A percentile compares a stretch with the other conserved stretches of the same genome.
phyloP scores from a whole-genome alignment of 2,329 filamentous ascomycete species.

The Exophiala xenobiotica region DNA sequence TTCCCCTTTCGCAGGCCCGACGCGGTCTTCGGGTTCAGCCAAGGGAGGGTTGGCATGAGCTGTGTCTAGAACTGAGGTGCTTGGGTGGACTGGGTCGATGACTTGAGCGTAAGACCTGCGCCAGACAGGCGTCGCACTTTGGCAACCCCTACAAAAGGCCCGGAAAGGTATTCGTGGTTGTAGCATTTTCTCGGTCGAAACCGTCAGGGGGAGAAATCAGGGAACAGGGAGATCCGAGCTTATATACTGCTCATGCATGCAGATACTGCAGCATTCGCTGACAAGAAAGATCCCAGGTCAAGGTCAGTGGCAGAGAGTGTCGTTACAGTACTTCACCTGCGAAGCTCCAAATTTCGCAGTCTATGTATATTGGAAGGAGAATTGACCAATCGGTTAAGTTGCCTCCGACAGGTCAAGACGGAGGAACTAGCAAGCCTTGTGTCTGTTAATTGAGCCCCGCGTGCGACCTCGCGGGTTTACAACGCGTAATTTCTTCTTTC shows the following conservation, averaged over 20 bases:
- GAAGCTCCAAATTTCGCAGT: constrained; percentile 1
- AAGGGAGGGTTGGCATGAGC: constrained; percentile 9
- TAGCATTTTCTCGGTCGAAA: constrained; percentile 52
- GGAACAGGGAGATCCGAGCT: not conserved
- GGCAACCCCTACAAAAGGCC: constrained; percentile 22
- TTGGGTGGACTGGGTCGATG: constrained; percentile 49
- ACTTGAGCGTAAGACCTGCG: constrained; percentile 28
- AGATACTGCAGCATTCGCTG: not conserved
- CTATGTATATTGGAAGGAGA: not conserved
- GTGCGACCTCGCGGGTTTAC: no score
- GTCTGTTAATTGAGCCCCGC: no score
- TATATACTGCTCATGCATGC: not conserved
- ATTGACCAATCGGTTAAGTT: not conserved
- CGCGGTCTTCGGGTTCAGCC: constrained; percentile 22
- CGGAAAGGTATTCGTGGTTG: constrained; percentile 62
- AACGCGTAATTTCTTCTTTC: no score
- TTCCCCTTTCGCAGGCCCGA: constrained; percentile 36
- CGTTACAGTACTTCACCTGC: not conserved
- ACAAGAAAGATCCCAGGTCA: not conserved
- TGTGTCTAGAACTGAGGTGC: constrained; percentile 46
- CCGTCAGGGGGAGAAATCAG: not conserved
- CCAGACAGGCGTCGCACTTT: constrained; percentile 11
- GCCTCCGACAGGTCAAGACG: not conserved
- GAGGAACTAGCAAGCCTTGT: not conserved
- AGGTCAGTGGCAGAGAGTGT: not conserved